These are phyloP conservation scores for Ganoderma multipileum DNA, from an alignment of 1,284 basidiomycete genomes.

Conservation along the genomic window DNA sequence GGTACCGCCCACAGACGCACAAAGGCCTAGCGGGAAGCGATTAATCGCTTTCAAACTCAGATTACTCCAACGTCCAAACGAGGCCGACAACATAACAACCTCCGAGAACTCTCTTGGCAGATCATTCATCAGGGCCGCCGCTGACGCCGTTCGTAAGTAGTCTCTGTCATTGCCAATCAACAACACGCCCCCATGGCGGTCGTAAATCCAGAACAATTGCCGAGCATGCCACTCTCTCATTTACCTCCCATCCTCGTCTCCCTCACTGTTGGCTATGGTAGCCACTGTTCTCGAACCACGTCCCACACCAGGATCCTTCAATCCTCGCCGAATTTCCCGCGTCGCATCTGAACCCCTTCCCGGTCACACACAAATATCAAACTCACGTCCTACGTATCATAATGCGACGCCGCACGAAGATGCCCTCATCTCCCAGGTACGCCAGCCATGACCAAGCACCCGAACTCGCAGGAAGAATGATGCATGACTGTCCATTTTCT, in stretches of 20 bases:
- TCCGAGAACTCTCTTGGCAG: background rate
- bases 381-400: background rate
- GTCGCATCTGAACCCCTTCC: slow-evolving; percentile 24
- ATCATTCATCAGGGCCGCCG: slow-evolving; percentile 6
- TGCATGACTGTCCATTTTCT: slow-evolving; percentile 1
- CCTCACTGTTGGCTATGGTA: slow-evolving; percentile 11
- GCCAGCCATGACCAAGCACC: background rate
- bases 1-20: slow-evolving; percentile 9
- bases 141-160: background rate
- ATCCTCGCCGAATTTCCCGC: slow-evolving; percentile 18
- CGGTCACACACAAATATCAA: background rate
- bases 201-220: slow-evolving; percentile 4
- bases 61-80: background rate
- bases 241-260: slow-evolving; percentile 6
- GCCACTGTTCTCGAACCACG: slow-evolving; percentile 11
- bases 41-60: slow-evolving; percentile 23
- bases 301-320: background rate
- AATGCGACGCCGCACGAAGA: slow-evolving; percentile 12
- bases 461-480: background rate
- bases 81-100: slow-evolving; percentile 1
- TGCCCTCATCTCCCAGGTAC: slow-evolving; percentile 25
- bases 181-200: background rate
- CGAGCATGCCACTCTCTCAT: background rate
- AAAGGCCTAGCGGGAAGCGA: slow-evolving; percentile 1
- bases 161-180: slow-evolving; percentile 29